Evolutionary conservation across 768 basidiomycete genomes (phyloP).

Genomic region (Boletus subparvulus): DNA sequence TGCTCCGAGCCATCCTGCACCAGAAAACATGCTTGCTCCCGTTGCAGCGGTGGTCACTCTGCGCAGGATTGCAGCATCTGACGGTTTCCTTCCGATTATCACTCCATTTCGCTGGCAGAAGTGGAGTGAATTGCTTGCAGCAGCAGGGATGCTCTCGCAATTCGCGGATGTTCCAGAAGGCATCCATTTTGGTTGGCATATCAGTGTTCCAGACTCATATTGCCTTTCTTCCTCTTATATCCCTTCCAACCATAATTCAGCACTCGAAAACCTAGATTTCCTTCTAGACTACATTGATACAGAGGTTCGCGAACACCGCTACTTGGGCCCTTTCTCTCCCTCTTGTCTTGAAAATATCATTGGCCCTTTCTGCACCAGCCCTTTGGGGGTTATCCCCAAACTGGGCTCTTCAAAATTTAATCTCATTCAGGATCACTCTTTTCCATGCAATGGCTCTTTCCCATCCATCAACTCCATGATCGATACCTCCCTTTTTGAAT

Average conservation of each 20-base stretch:
- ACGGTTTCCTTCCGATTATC: slow-evolving; percentile 20
- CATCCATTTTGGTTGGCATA: not conserved
- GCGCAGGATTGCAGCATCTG: slow-evolving; percentile 14
- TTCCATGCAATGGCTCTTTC: too few relatives aligned
- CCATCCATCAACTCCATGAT: too few relatives aligned
- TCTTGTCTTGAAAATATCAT: too few relatives aligned
- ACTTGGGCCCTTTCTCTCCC: too few relatives aligned
- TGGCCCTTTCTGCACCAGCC: too few relatives aligned
- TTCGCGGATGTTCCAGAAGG: not conserved
- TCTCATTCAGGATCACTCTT: too few relatives aligned
- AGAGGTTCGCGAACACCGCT: slow-evolving; percentile 26
- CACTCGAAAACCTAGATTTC: slow-evolving; percentile 4
- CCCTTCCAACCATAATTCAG: not conserved
- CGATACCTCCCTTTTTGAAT: too few relatives aligned
- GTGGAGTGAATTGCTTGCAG: slow-evolving; percentile 10
- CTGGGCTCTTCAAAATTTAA: too few relatives aligned
- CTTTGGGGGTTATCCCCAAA: too few relatives aligned
- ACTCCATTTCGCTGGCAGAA: slow-evolving; percentile 23
- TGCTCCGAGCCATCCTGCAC: not conserved
- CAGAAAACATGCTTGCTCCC: not conserved
- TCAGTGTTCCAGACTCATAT: not conserved
- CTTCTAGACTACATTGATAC: slow-evolving; percentile 33
- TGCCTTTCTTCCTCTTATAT: not conserved
- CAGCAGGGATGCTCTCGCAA: not conserved
- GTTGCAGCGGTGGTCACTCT: not conserved